These are phyloP conservation scores for Penicillium alfredii DNA, from an alignment of 495 filamentous ascomycete genomes.

Conservation along the genomic window DNA sequence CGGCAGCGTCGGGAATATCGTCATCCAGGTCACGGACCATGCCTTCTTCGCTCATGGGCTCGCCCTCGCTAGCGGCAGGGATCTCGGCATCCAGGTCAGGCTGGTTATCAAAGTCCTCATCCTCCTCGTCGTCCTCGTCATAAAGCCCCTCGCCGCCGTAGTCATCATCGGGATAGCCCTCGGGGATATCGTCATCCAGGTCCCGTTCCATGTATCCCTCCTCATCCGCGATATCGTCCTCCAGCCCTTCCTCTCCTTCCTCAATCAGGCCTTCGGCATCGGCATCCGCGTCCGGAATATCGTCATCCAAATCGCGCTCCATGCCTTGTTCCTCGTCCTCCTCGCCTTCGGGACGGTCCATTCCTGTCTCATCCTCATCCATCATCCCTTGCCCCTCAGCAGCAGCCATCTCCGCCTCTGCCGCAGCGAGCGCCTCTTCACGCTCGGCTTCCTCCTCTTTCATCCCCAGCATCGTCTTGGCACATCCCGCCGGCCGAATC, in stretches of 20 bases:
- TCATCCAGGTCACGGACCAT: slow-evolving; percentile 35
- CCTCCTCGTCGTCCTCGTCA: slow-evolving; percentile 25
- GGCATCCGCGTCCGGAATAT: slow-evolving; percentile 39
- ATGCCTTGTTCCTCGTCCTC: slow-evolving; percentile 31
- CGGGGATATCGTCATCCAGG: slow-evolving; percentile 48
- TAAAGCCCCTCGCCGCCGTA: slow-evolving; percentile 35
- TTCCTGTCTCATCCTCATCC: slow-evolving; percentile 20
- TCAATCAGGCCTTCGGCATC: slow-evolving; percentile 36
- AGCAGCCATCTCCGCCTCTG: slow-evolving; percentile 61
- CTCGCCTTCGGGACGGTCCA: slow-evolving; percentile 19
- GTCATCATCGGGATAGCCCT: slow-evolving; percentile 43
- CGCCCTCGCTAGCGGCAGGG: slow-evolving; percentile 28
- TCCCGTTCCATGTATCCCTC: slow-evolving; percentile 42
- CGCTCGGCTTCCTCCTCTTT: slow-evolving; percentile 74
- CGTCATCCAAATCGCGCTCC: slow-evolving; percentile 46
- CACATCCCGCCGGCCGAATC: slow-evolving; percentile 70
- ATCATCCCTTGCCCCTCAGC: slow-evolving; percentile 51
- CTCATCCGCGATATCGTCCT: slow-evolving; percentile 33
- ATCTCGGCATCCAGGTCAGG: slow-evolving; percentile 42
- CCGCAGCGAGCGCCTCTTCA: slow-evolving; percentile 68
- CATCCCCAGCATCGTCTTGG: slow-evolving; percentile 70
- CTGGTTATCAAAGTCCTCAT: slow-evolving; percentile 36
- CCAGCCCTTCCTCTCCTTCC: slow-evolving; percentile 37
- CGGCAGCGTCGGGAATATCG: slow-evolving; percentile 39
- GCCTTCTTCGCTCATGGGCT: slow-evolving; percentile 21